These are phyloP conservation scores for Fusarium pseudoanthophilum DNA, from an alignment of 2,329 filamentous ascomycete species.

Conservation along the genomic window DNA sequence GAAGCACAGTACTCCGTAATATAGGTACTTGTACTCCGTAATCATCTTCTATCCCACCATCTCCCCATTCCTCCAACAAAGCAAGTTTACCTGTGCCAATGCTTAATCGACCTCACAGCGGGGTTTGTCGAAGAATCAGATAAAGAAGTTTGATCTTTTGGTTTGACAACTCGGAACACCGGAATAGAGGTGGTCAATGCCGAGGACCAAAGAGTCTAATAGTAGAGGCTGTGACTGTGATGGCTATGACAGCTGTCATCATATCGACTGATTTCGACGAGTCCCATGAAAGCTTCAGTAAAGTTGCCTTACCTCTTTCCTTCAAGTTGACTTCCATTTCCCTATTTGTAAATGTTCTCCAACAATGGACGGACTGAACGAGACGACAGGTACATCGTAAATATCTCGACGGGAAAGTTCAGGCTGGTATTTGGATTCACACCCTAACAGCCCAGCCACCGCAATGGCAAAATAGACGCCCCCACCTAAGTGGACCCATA, in stretches of 20 bases:
- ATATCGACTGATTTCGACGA: neutral
- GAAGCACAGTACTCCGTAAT: neutral
- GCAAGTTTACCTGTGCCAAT: neutral
- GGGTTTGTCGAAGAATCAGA: conserved; percentile 27
- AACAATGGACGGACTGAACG: neutral
- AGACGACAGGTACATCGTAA: neutral
- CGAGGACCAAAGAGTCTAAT: neutral
- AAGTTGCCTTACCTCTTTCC: neutral
- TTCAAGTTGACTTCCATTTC: neutral
- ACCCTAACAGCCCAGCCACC: conserved; percentile 1
- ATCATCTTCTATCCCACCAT: conserved; percentile 19
- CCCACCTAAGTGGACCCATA: neutral
- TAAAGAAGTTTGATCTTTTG: conserved; percentile 14
- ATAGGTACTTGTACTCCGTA: neutral
- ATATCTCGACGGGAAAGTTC: neutral
- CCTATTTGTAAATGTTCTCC: neutral
- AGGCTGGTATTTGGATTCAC: neutral
- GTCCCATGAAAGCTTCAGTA: neutral
- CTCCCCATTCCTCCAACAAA: conserved; percentile 3
- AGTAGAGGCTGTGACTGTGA: neutral
- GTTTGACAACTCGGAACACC: conserved; percentile 13
- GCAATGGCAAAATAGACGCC: neutral
- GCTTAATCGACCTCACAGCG: conserved; percentile 5
- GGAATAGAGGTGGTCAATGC: neutral
- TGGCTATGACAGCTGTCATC: neutral